Conservation (phyloP, 768 basidiomycete genomes). For the Saitozyma podzolica region DNA sequence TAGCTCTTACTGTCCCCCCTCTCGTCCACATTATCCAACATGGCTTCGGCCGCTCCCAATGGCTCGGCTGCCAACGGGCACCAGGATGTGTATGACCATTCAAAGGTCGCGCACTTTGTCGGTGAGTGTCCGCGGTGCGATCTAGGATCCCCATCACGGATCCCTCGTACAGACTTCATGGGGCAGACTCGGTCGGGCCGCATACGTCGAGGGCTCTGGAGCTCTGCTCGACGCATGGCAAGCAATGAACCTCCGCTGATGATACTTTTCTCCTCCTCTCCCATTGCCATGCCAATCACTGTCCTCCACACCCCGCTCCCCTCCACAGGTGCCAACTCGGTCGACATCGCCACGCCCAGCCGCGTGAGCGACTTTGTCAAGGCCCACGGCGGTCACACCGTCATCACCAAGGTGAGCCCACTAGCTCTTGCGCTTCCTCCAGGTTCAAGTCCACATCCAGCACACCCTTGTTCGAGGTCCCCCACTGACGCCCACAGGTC, state of each 20-base stretch:
- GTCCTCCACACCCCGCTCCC: not conserved
- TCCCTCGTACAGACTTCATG: not conserved
- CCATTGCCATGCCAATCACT: not conserved
- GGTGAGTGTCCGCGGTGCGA: slow-evolving; percentile 53
- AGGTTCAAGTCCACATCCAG: not conserved
- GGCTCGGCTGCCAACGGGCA: slow-evolving; percentile 23
- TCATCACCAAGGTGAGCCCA: slow-evolving; percentile 85
- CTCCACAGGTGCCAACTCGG: slow-evolving; percentile 78
- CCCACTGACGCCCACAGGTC: slow-evolving; percentile 61
- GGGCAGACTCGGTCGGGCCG: not conserved
- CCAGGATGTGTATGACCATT: slow-evolving; percentile 56
- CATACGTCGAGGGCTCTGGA: not conserved
- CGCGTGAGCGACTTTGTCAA: slow-evolving; percentile 88
- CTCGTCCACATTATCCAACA: not conserved
- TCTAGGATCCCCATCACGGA: not conserved
- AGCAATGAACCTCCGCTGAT: slow-evolving; percentile 1
- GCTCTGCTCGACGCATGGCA: not conserved
- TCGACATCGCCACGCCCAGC: slow-evolving; percentile 78
- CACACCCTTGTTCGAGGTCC: not conserved
- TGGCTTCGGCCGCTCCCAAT: slow-evolving; percentile 20
- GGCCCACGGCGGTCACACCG: slow-evolving; percentile 88
- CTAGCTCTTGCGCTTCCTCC: not conserved
- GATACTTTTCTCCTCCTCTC: not conserved
- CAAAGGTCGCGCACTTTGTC: slow-evolving; percentile 66
- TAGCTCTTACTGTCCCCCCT: not conserved